Evolutionary conservation across 352 stramenopile genomes (phyloP).

Genomic region (Phytopythium aichiense): DNA sequence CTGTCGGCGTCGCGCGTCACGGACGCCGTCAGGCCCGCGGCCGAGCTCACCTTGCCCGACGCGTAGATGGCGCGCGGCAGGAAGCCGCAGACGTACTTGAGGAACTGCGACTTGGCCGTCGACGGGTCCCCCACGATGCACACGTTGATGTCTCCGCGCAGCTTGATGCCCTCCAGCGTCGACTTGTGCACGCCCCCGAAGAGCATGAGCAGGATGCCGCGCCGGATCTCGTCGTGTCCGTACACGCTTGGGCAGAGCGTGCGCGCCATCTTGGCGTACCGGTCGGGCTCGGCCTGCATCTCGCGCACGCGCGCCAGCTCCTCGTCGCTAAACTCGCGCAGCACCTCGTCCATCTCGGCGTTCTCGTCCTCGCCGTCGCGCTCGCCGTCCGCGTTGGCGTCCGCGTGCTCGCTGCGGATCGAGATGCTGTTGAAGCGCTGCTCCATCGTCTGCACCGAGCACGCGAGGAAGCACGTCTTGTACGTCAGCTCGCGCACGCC

Average conservation of each 20-base stretch:
- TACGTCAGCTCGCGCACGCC: constrained; percentile 98
- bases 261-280: constrained; percentile 93
- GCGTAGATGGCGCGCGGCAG: constrained; percentile 97
- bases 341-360: constrained; percentile 11
- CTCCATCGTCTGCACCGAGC: constrained; percentile 91
- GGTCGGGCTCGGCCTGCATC: constrained; percentile 88
- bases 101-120: constrained; percentile 98
- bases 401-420: constrained; percentile 71
- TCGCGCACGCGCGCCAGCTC: constrained; percentile 91
- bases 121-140: constrained; percentile 97
- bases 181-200: constrained; percentile 98
- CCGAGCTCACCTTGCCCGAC: constrained; percentile 97
- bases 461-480: constrained; percentile 96
- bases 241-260: constrained; percentile 97
- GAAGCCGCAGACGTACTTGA: constrained; percentile 96
- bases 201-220: constrained; percentile 96
- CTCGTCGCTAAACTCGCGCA: constrained; percentile 88
- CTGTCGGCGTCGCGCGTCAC: constrained; percentile 94
- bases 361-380: constrained; percentile 9
- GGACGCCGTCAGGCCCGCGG: constrained; percentile 97
- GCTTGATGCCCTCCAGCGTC: constrained; percentile 95
- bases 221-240: constrained; percentile 94
- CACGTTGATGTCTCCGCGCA: constrained; percentile 99
- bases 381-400: constrained; percentile 33
- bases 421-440: constrained; percentile 86